Evolutionary conservation across 345 rosid species (phyloP), one percentile per base, ranked within the genome.

Genomic region (Erucastrum elatum): DNA sequence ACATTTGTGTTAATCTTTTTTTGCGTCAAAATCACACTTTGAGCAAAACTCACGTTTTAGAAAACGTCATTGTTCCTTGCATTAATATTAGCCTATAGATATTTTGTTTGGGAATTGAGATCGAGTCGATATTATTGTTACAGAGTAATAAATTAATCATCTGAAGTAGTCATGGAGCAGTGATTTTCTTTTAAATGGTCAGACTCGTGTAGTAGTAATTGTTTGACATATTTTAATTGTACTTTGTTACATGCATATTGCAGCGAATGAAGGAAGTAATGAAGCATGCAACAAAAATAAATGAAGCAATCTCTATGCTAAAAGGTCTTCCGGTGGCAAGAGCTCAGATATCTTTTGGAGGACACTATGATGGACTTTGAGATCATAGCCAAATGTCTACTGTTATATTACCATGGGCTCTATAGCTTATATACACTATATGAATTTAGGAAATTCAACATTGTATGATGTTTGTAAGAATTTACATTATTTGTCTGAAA

Each of bases 291-390:
- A 84, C 88, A 6, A 88, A 80, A 75, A 27, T 90, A 73, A 90
- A 90, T 34, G 91, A 90, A 73, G 90, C 88, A 68, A 90, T 94
- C 17, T 88, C 95, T 34, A 82, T 87, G 63, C 87, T 60, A 10
- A 87, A 97, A 85, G 91, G 91, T 39, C 90, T 84, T 41, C 98
- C 97, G 4, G 70, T 88, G 30, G 81, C 88, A 70, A 86, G 91
- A 79, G 98, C 98, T 73, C 98, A 88, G 34, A 86, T 92, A 31
- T 86, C 91, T 2, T 84, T 82, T 79, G 98, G 98, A 15, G 98
- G 97, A 17, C 86, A 90, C 80, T 87, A 91, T 75, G 87, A 90
- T 58, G 75, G 30, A 66, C 37, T 63, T 68, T 74, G 35, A 27
- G 12, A 31, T 15, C 70, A 31, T 25, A 66, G 60, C 73, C 67